Conservation (phyloP, 2,329 filamentous ascomycete genomes). For the Torrubiellomyces zombiae region DNA sequence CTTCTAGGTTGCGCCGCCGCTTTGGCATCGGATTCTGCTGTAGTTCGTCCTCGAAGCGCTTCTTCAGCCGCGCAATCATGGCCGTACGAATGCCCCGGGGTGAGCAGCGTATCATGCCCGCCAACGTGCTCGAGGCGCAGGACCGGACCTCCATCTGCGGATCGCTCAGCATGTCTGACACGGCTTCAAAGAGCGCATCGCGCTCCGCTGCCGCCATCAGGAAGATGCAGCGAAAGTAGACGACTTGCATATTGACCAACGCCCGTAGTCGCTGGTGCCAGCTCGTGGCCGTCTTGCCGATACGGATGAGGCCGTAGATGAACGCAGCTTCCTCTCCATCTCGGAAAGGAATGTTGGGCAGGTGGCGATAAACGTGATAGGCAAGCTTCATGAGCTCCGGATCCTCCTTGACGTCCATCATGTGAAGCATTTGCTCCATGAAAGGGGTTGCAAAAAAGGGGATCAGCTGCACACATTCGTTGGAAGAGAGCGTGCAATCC, state of each 20-base stretch:
- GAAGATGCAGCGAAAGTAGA: slow-evolving; percentile 95
- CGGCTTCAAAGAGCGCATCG: slow-evolving; percentile 69
- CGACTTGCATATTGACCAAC: slow-evolving; percentile 94
- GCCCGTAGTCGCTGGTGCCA: slow-evolving; percentile 95
- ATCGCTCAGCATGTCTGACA: slow-evolving; percentile 91
- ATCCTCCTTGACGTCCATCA: slow-evolving; percentile 99
- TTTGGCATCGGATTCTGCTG: slow-evolving; percentile 76
- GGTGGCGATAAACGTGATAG: slow-evolving; percentile 90
- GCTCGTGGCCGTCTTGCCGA: slow-evolving; percentile 66
- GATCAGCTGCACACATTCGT: slow-evolving; percentile 82
- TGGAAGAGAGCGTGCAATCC: slow-evolving; percentile 75
- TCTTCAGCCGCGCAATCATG: slow-evolving; percentile 59
- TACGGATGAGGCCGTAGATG: slow-evolving; percentile 70
- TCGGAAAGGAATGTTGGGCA: slow-evolving; percentile 88
- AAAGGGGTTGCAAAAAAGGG: slow-evolving; percentile 82
- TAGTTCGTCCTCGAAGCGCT: slow-evolving; percentile 65
- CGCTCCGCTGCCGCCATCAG: slow-evolving; percentile 61
- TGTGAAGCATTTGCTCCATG: slow-evolving; percentile 86
- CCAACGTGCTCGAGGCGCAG: slow-evolving; percentile 80
- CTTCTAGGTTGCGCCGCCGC: slow-evolving; percentile 37
- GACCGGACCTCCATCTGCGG: slow-evolving; percentile 84
- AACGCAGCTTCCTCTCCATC: slow-evolving; percentile 73
- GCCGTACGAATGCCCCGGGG: slow-evolving; percentile 62
- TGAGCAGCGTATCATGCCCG: slow-evolving; percentile 96
- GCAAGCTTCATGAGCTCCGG: slow-evolving; percentile 86